Conservation (phyloP, 495 filamentous ascomycete species). For the Neurospora sp. region DNA sequence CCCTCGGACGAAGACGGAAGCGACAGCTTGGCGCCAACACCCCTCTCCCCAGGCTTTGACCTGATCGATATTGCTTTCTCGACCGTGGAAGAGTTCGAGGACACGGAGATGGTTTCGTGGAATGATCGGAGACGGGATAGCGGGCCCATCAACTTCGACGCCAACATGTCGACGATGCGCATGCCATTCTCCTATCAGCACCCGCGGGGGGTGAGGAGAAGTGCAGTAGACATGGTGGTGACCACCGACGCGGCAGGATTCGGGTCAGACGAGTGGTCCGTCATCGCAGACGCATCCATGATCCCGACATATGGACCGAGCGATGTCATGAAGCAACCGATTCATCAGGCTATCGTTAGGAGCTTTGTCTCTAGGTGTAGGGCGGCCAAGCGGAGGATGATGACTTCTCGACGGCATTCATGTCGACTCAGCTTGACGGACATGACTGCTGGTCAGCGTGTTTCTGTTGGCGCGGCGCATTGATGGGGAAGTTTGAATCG, state of each 20-base stretch:
- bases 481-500: neutral
- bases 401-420: neutral
- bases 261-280: constrained; percentile 10
- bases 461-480: neutral
- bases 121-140: neutral
- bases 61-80: neutral
- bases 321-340: constrained; percentile 8
- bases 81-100: neutral
- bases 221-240: neutral
- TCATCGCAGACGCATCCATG: constrained; percentile 12
- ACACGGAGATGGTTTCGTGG: neutral
- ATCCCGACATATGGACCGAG: constrained; percentile 14
- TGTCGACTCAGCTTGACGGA: neutral
- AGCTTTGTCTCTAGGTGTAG: constrained; percentile 6
- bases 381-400: constrained; percentile 7
- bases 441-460: neutral
- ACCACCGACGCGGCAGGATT: neutral
- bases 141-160: neutral
- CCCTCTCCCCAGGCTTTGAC: neutral
- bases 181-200: constrained; percentile 10
- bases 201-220: neutral
- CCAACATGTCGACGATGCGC: constrained; percentile 7
- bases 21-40: neutral
- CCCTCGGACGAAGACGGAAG: constrained; percentile 1
- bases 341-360: constrained; percentile 4